Percentiles rank a stretch among this genome's conserved stretches.
phyloP scores from a whole-genome alignment of 176 grass and related monocot genomes.

The Eremochloa ophiuroides region DNA sequence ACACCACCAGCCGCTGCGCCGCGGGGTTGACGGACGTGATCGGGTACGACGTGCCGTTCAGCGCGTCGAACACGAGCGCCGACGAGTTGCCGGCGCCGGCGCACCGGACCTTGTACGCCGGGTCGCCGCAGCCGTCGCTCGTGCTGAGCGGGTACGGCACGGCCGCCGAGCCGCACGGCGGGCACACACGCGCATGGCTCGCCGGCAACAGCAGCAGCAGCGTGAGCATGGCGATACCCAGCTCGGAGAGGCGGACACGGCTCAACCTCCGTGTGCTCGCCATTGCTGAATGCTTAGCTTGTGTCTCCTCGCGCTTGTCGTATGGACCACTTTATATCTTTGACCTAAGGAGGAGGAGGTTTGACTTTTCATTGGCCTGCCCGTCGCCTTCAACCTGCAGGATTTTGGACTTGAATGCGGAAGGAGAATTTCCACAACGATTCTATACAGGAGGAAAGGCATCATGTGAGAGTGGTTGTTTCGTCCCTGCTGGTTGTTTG shows the following conservation, averaged over 20 bases:
- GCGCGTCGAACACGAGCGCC: constrained; percentile 57
- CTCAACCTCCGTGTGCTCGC: not conserved
- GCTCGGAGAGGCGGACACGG: not conserved
- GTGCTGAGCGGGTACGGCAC: constrained; percentile 83
- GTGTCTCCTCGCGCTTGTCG: not conserved
- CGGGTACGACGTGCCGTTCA: constrained; percentile 59
- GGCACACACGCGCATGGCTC: constrained; percentile 36
- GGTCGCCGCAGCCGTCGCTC: constrained; percentile 56
- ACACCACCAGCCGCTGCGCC: constrained; percentile 54
- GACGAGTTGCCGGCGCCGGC: constrained; percentile 9
- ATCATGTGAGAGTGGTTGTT: not conserved
- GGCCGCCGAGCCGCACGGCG: constrained; percentile 49
- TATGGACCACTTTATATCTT: not conserved
- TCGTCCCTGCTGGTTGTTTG: not conserved
- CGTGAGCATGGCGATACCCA: not conserved
- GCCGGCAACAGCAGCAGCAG: not conserved
- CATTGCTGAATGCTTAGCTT: not conserved
- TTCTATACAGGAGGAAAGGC: not conserved
- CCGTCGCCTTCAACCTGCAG: not conserved
- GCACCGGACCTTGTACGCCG: constrained; percentile 64
- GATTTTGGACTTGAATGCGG: not conserved
- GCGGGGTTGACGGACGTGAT: constrained; percentile 46
- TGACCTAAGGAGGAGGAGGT: not conserved
- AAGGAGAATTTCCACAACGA: too few relatives aligned
- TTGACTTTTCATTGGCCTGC: not conserved